phyloP scores from a whole-genome alignment of 148 eudicot species.

The Nyssa sinensis region DNA sequence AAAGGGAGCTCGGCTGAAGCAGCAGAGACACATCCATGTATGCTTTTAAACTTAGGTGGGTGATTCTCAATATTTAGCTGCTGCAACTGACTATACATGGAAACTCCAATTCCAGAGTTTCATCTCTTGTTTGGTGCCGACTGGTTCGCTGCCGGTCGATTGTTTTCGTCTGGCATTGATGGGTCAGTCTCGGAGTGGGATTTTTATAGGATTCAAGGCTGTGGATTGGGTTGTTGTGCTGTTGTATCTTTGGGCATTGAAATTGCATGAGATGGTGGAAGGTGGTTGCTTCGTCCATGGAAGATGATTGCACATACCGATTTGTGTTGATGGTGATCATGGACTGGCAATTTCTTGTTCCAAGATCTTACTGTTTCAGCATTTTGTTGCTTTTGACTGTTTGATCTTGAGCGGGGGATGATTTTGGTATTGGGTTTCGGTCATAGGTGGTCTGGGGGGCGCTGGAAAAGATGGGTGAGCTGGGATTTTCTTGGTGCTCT shows the following conservation, averaged over 20 bases:
- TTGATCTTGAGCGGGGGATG: constrained; percentile 20
- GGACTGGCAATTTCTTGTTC: neutral
- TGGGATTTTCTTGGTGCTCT: constrained; percentile 3
- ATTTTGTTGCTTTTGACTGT: constrained; percentile 1
- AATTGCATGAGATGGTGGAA: constrained; percentile 6
- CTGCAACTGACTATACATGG: constrained; percentile 92
- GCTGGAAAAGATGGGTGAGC: neutral
- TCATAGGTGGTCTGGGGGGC: constrained; percentile 3
- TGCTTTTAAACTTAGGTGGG: too few species aligned
- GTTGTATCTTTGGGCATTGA: constrained; percentile 21
- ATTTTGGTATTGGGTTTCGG: constrained; percentile 20
- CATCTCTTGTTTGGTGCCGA: constrained; percentile 81
- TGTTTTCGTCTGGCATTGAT: constrained; percentile 85
- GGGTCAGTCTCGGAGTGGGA: constrained; percentile 85
- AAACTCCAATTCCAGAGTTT: constrained; percentile 50
- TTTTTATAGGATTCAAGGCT: constrained; percentile 4
- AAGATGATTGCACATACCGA: constrained; percentile 31
- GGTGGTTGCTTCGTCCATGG: constrained; percentile 25
- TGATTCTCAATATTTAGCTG: too few species aligned
- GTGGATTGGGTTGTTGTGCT: constrained; percentile 14
- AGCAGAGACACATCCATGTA: too few species aligned
- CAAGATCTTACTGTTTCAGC: constrained; percentile 7
- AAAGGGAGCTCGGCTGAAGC: too few species aligned
- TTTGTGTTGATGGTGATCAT: constrained; percentile 1
- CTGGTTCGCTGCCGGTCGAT: constrained; percentile 48